Conservation (phyloP, 1,284 basidiomycete genomes). For the Sanghuangporus sanghuang region DNA sequence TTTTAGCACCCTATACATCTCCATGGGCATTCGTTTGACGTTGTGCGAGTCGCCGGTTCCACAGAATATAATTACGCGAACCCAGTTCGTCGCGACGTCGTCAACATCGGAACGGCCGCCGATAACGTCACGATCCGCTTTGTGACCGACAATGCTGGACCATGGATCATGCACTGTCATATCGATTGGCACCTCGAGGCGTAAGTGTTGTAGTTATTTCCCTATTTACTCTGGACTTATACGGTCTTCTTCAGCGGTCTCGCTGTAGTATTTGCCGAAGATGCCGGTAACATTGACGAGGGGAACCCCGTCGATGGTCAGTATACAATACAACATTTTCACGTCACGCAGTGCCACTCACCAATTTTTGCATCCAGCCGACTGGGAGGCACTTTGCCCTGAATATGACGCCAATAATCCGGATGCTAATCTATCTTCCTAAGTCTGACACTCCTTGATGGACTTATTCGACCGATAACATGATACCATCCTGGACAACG, state of each 20-base stretch:
- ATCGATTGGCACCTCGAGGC: constrained; percentile 18
- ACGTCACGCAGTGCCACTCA: neutral
- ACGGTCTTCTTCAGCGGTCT: constrained; percentile 27
- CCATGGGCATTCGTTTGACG: constrained; percentile 39
- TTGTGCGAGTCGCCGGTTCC: constrained; percentile 26
- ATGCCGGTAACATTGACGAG: constrained; percentile 23
- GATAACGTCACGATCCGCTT: constrained; percentile 41
- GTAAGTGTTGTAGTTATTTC: constrained; percentile 33
- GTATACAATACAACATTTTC: neutral
- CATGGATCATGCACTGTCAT: constrained; percentile 45
- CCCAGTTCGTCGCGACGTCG: constrained; percentile 35
- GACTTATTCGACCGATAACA: no score
- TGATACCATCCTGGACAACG: no score
- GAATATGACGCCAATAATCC: constrained; percentile 20
- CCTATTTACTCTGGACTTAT: neutral
- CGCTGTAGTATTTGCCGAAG: constrained; percentile 37
- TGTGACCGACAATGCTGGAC: constrained; percentile 40
- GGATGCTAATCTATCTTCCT: constrained; percentile 5
- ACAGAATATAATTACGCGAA: constrained; percentile 29
- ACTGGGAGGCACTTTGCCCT: constrained; percentile 24
- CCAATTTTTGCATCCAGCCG: constrained; percentile 13
- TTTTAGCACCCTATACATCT: constrained; percentile 36
- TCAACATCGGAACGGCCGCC: constrained; percentile 25
- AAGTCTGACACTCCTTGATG: no score
- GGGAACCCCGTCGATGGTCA: constrained; percentile 23